Conservation (phyloP, 2,329 filamentous ascomycete species). For the Colletotrichum paranaense region DNA sequence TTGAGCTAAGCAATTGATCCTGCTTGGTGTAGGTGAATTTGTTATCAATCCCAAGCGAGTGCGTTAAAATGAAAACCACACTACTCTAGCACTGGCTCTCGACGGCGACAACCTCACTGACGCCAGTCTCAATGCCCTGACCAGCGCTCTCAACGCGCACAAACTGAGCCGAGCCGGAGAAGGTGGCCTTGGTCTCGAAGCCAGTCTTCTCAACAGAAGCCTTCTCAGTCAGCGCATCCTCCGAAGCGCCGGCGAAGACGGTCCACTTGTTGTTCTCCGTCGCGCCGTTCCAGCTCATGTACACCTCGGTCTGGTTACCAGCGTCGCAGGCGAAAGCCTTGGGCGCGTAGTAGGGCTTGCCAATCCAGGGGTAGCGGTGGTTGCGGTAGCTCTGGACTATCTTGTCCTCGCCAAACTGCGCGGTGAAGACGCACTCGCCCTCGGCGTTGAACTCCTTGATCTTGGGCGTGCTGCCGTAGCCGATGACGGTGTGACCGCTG, state of each 20-base stretch:
- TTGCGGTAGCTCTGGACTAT: constrained; percentile 65
- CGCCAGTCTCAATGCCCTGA: constrained; percentile 14
- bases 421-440: constrained; percentile 63
- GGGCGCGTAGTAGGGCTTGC: constrained; percentile 47
- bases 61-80: neutral
- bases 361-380: constrained; percentile 65
- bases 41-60: neutral
- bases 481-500: constrained; percentile 64
- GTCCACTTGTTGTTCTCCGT: constrained; percentile 47
- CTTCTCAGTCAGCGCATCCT: constrained; percentile 8
- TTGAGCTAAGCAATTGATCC: neutral
- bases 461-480: constrained; percentile 65
- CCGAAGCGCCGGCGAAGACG: constrained; percentile 12
- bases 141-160: constrained; percentile 2
- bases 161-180: constrained; percentile 1
- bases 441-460: constrained; percentile 58
- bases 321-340: constrained; percentile 17
- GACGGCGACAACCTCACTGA: constrained; percentile 13
- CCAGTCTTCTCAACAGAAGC: constrained; percentile 8
- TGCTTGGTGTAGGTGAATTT: neutral
- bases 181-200: constrained; percentile 21
- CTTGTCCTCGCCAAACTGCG: constrained; percentile 54
- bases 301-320: constrained; percentile 38
- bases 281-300: constrained; percentile 52
- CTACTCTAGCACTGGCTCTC: constrained; percentile 1